Conservation (phyloP, 2,329 filamentous ascomycete species). For the Rhexocercosporidium sp. region DNA sequence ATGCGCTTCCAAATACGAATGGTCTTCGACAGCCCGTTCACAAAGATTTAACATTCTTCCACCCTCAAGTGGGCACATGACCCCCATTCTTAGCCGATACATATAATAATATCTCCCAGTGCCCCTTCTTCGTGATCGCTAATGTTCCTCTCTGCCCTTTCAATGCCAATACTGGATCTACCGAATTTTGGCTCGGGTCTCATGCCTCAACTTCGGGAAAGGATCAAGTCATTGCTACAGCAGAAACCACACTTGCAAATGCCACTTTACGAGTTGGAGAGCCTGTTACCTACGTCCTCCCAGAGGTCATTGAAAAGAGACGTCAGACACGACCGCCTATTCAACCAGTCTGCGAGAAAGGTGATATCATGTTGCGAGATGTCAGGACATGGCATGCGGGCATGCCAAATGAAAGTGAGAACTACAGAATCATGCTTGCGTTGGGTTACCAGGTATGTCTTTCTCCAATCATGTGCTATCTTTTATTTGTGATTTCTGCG, state of each 20-base stretch:
- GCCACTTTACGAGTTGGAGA: slow-evolving; percentile 56
- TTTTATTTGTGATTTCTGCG: not conserved
- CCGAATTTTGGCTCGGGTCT: slow-evolving; percentile 50
- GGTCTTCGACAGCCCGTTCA: slow-evolving; percentile 47
- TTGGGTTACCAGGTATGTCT: slow-evolving; percentile 44
- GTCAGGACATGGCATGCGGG: slow-evolving; percentile 68
- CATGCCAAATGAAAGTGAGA: slow-evolving; percentile 60
- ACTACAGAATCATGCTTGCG: slow-evolving; percentile 62
- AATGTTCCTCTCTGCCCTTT: slow-evolving; percentile 48
- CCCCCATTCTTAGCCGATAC: not conserved
- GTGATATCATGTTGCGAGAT: slow-evolving; percentile 62
- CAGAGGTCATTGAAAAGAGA: slow-evolving; percentile 47
- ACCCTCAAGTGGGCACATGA: slow-evolving; percentile 38
- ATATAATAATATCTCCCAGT: slow-evolving; percentile 23
- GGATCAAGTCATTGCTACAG: slow-evolving; percentile 42
- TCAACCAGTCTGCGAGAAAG: slow-evolving; percentile 58
- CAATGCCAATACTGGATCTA: slow-evolving; percentile 43
- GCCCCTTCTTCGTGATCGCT: slow-evolving; percentile 47
- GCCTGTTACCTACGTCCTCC: slow-evolving; percentile 51
- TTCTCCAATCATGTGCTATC: not conserved
- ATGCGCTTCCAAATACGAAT: slow-evolving; percentile 44
- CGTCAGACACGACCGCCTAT: slow-evolving; percentile 48
- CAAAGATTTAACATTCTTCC: slow-evolving; percentile 46
- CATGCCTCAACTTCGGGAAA: slow-evolving; percentile 41
- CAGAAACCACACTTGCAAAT: slow-evolving; percentile 32